Base-by-base conservation (phyloP, 2,329 filamentous ascomycete species). In the Akanthomyces uredinophilus region DNA sequence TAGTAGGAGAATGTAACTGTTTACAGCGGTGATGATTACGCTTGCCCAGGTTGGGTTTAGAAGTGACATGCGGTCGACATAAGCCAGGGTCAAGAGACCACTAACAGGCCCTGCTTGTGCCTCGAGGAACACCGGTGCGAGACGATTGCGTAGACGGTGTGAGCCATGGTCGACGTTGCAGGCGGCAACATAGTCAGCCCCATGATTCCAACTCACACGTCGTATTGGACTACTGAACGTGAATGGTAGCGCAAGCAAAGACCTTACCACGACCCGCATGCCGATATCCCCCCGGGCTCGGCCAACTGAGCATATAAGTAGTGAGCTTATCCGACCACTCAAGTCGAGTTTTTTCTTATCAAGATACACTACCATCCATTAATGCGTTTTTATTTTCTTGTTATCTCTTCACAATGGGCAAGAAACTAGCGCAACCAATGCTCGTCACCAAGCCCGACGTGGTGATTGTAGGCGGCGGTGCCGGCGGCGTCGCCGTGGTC, bases 391-490 rank as follows among this genome's bases (percentile, higher is more conserved):
- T 29, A 60, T 37, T 10, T 56, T 14, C 18, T 7, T 35, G 4
- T 46, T 14, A 27, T 7, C 29, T 20, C 18, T 24, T 22, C 51
- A 50, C 29, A n/a, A 61, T 61, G 51, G 59, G 51, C 6, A 61
- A 61, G 22, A 55, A 43, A 20, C 51, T 61, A 22, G 41, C 51
- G 18, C 51, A 61, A 55, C 7, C 51, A 13, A 43, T 37, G 18
- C 2, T 43, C 51, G 18, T 20, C 32, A 55, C 50, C 27, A 47
- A 49, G 39, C 35, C 59, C 37, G 61, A 63, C 50, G 55, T 63
- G 39, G 61, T 27, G 1, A 49, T 63, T n/a, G 22, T 63, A 5
- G 61, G 61, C 32, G 61, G 61, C 16, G 61, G 61, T 13, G 61
- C 61, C 2, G 50, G 39, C 14, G 61, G 61, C n/a, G 47, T 63